These are phyloP conservation scores for Phytophthora pisi DNA, from an alignment of 352 stramenopile genomes.

Conservation along the genomic window DNA sequence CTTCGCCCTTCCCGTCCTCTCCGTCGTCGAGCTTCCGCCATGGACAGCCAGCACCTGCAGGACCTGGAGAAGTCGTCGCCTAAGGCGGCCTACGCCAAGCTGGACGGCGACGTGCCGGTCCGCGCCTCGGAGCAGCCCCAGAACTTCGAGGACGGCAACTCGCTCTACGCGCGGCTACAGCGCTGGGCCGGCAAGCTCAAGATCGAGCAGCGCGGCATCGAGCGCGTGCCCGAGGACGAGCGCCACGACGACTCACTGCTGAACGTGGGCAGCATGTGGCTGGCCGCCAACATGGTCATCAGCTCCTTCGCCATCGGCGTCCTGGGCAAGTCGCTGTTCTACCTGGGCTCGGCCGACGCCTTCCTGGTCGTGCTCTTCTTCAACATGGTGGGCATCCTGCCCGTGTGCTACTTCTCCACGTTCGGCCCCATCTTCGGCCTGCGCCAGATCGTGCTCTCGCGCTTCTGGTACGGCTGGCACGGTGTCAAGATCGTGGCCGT, in stretches of 20 bases:
- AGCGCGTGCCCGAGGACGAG: conserved; percentile 54
- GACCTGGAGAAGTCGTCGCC: conserved; percentile 23
- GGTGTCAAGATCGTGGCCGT: conserved; percentile 51
- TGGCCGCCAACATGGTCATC: conserved; percentile 57
- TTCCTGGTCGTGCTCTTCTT: conserved; percentile 50
- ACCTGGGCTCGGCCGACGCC: conserved; percentile 44
- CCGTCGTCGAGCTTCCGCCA: conserved; percentile 3
- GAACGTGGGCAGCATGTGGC: conserved; percentile 53
- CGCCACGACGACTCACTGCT: conserved; percentile 46
- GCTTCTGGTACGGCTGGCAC: conserved; percentile 55
- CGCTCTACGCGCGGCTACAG: conserved; percentile 32
- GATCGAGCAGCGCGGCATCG: conserved; percentile 54
- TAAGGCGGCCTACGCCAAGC: conserved; percentile 28
- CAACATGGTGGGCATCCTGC: conserved; percentile 52
- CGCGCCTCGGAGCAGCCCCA: conserved; percentile 10
- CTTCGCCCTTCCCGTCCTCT: neutral
- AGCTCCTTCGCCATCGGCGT: conserved; percentile 49
- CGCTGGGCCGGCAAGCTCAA: conserved; percentile 40
- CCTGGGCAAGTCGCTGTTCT: conserved; percentile 55
- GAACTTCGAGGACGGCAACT: conserved; percentile 22
- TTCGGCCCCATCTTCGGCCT: conserved; percentile 50
- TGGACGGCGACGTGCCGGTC: conserved; percentile 30
- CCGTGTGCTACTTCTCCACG: conserved; percentile 51
- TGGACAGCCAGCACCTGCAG: conserved; percentile 18
- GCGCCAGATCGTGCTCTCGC: conserved; percentile 57